A percentile compares a stretch with the other conserved stretches of the same genome.
Evolutionary conservation across 2,329 filamentous ascomycete species (phyloP).

Genomic region (Penicillium sp.): DNA sequence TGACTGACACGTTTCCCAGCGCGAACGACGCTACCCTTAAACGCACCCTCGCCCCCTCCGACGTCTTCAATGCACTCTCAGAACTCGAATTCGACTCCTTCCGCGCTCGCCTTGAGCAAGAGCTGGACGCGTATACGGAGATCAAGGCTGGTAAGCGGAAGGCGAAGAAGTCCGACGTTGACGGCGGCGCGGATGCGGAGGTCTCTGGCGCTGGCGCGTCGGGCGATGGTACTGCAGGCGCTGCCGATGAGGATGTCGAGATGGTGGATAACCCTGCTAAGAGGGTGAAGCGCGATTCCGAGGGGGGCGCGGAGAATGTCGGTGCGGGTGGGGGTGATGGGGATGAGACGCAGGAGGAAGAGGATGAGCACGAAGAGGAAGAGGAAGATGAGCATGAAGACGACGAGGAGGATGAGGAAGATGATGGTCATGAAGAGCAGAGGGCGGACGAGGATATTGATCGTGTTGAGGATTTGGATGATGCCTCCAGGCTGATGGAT

Average conservation of each 20-base stretch:
- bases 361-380: slow-evolving; percentile 23
- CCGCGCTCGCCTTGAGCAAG: slow-evolving; percentile 56
- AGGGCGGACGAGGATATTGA: slow-evolving; percentile 36
- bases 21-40: slow-evolving; percentile 61
- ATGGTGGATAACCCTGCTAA: slow-evolving; percentile 25
- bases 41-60: slow-evolving; percentile 60
- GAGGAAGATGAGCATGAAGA: slow-evolving; percentile 26
- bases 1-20: slow-evolving; percentile 34
- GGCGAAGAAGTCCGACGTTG: slow-evolving; percentile 48
- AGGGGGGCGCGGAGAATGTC: slow-evolving; percentile 10
- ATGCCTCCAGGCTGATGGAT: slow-evolving; percentile 25
- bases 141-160: slow-evolving; percentile 44
- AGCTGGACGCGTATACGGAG: slow-evolving; percentile 52
- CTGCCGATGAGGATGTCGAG: slow-evolving; percentile 21
- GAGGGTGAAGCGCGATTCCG: slow-evolving; percentile 21
- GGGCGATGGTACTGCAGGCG: slow-evolving; percentile 2
- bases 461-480: slow-evolving; percentile 40
- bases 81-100: slow-evolving; percentile 63
- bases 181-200: slow-evolving; percentile 30
- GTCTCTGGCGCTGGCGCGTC: slow-evolving; percentile 6
- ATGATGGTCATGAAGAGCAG: slow-evolving; percentile 19
- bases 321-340: slow-evolving; percentile 9
- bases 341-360: slow-evolving; percentile 29
- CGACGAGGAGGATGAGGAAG: slow-evolving; percentile 22
- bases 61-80: slow-evolving; percentile 59